These are phyloP conservation scores for Trametes meyenii DNA, from an alignment of 768 basidiomycete genomes.

Conservation along the genomic window DNA sequence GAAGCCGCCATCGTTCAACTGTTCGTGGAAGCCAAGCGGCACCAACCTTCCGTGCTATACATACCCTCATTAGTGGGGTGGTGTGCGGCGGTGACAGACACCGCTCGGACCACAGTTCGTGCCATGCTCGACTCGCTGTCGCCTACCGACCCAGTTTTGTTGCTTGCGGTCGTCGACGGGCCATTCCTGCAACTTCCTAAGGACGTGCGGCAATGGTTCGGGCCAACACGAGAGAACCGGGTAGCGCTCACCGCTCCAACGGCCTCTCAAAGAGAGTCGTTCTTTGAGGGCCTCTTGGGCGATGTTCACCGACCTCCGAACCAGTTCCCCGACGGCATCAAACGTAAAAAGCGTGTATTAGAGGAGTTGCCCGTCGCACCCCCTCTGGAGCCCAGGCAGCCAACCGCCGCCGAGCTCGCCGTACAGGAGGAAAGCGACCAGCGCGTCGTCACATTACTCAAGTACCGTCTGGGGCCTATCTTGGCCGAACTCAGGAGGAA, in stretches of 20 bases:
- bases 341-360: slow-evolving; percentile 79
- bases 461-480: slow-evolving; percentile 89
- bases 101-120: slow-evolving; percentile 80
- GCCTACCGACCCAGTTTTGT: slow-evolving; percentile 91
- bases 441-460: slow-evolving; percentile 75
- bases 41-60: slow-evolving; percentile 94
- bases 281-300: slow-evolving; percentile 75
- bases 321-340: slow-evolving; percentile 87
- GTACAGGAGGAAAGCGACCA: slow-evolving; percentile 83
- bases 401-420: slow-evolving; percentile 79
- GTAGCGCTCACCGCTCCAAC: slow-evolving; percentile 62
- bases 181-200: slow-evolving; percentile 64
- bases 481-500: slow-evolving; percentile 89
- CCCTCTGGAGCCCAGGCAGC: slow-evolving; percentile 83
- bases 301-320: slow-evolving; percentile 79
- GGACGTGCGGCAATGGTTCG: slow-evolving; percentile 94
- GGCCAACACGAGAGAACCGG: slow-evolving; percentile 71
- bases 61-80: slow-evolving; percentile 88
- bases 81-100: slow-evolving; percentile 84
- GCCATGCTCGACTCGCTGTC: slow-evolving; percentile 90
- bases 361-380: slow-evolving; percentile 89
- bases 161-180: slow-evolving; percentile 89
- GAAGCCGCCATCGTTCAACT: slow-evolving; percentile 95
- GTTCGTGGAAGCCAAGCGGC: slow-evolving; percentile 95
- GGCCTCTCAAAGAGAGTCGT: slow-evolving; percentile 59